Percentiles rank a stretch among this genome's conserved stretches.
Conservation (phyloP, 2,329 filamentous ascomycete species). For the Diplodia corticola region DNA sequence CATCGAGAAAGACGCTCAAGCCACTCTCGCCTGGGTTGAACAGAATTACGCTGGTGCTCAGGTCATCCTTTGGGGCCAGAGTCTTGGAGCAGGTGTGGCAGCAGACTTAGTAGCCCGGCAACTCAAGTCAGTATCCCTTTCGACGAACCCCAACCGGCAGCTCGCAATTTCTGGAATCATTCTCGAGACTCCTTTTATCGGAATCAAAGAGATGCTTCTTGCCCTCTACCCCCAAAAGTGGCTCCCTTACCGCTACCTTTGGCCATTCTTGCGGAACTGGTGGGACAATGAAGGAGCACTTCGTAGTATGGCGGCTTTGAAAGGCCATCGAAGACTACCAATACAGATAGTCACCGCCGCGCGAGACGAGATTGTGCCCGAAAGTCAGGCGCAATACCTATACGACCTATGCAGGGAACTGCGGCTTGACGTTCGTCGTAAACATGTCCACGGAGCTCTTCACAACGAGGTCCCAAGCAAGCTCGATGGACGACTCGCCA, state of each 20-base stretch:
- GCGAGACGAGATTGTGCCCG: slow-evolving; percentile 58
- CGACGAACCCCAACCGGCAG: background rate
- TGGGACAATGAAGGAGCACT: slow-evolving; percentile 52
- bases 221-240: slow-evolving; percentile 76
- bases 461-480: slow-evolving; percentile 53
- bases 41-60: slow-evolving; percentile 44
- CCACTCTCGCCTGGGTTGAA: slow-evolving; percentile 63
- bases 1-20: slow-evolving; percentile 67
- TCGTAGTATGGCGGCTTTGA: slow-evolving; percentile 37
- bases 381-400: slow-evolving; percentile 58
- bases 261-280: slow-evolving; percentile 68
- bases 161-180: slow-evolving; percentile 54
- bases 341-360: slow-evolving; percentile 59
- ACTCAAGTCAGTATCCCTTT: background rate
- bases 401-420: slow-evolving; percentile 42
- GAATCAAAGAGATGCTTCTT: slow-evolving; percentile 67
- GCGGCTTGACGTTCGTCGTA: slow-evolving; percentile 39
- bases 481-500: background rate
- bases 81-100: slow-evolving; percentile 71
- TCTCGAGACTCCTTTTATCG: slow-evolving; percentile 75
- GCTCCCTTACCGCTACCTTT: slow-evolving; percentile 74
- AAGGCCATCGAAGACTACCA: slow-evolving; percentile 34
- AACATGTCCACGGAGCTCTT: slow-evolving; percentile 48
- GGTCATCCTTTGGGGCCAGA: slow-evolving; percentile 74
- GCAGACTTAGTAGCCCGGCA: slow-evolving; percentile 46